These are phyloP conservation scores for Botrytis elliptica DNA, from an alignment of 2,329 filamentous ascomycete genomes.

Conservation along the genomic window DNA sequence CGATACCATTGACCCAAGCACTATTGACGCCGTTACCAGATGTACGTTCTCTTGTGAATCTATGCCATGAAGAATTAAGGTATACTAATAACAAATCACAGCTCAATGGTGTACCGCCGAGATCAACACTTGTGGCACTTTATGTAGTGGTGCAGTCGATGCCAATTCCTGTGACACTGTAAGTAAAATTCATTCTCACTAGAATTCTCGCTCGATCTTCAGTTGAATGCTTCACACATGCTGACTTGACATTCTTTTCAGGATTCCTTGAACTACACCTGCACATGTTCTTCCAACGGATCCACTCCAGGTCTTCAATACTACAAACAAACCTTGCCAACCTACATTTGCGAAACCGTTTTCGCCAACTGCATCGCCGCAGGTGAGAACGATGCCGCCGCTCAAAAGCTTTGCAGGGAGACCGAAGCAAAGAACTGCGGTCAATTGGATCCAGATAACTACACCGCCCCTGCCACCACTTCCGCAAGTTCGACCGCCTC, in stretches of 20 bases:
- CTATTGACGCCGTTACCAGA: slow-evolving; percentile 27
- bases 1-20: slow-evolving; percentile 33
- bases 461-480: slow-evolving; percentile 33
- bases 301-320: slow-evolving; percentile 53
- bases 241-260: slow-evolving; percentile 31
- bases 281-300: slow-evolving; percentile 54
- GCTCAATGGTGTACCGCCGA: slow-evolving; percentile 58
- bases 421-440: slow-evolving; percentile 50
- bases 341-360: slow-evolving; percentile 57
- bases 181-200: slow-evolving; percentile 38
- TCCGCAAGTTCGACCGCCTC: slow-evolving; percentile 42
- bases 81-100: slow-evolving; percentile 34
- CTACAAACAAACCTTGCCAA: slow-evolving; percentile 59
- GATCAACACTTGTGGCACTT: slow-evolving; percentile 57
- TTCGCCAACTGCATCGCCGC: slow-evolving; percentile 48
- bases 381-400: slow-evolving; percentile 47
- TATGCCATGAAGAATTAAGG: neutral
- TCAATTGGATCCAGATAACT: slow-evolving; percentile 36
- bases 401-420: slow-evolving; percentile 48
- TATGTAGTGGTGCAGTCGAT: slow-evolving; percentile 53
- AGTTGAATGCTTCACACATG: slow-evolving; percentile 5
- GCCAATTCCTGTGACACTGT: slow-evolving; percentile 57
- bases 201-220: slow-evolving; percentile 1
- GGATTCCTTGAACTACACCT: slow-evolving; percentile 53
- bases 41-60: slow-evolving; percentile 25